phyloP scores from a whole-genome alignment of 441 rosid species.

The Raphanus hybrid region DNA sequence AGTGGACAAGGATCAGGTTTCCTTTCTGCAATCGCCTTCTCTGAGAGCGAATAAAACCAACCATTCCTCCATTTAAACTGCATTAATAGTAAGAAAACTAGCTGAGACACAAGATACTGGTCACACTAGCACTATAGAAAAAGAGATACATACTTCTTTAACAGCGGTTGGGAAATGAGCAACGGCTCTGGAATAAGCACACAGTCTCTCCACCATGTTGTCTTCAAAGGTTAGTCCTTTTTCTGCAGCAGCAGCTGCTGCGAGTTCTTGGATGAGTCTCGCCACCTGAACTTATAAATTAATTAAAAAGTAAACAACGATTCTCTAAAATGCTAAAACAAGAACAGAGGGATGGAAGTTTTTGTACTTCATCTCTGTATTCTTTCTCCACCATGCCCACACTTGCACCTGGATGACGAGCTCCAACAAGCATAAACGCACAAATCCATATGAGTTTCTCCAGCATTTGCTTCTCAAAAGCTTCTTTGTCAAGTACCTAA shows the following conservation, averaged over 20 bases:
- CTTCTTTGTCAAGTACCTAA: conserved; percentile 85
- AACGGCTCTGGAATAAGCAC: conserved; percentile 89
- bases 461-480: conserved; percentile 92
- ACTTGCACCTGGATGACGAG: conserved; percentile 93
- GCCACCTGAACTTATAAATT: conserved; percentile 54
- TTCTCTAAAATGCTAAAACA: neutral
- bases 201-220: conserved; percentile 76
- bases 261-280: conserved; percentile 81
- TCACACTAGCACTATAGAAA: neutral
- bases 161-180: conserved; percentile 94
- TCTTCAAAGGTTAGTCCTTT: conserved; percentile 74
- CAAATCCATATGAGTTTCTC: conserved; percentile 95
- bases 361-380: conserved; percentile 59
- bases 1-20: conserved; percentile 88
- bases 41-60: conserved; percentile 86
- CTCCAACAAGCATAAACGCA: conserved; percentile 98
- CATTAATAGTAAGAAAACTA: conserved; percentile 13
- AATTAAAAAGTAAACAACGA: neutral
- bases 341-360: neutral
- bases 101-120: conserved; percentile 13
- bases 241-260: conserved; percentile 76
- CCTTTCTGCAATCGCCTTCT: conserved; percentile 74
- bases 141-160: conserved; percentile 62
- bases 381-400: conserved; percentile 88
- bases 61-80: conserved; percentile 99